A percentile compares a stretch with the other conserved stretches of the same genome.
These are phyloP conservation scores for Macrophomina tecta DNA, from an alignment of 2,329 filamentous ascomycete species.

Conservation along the genomic window DNA sequence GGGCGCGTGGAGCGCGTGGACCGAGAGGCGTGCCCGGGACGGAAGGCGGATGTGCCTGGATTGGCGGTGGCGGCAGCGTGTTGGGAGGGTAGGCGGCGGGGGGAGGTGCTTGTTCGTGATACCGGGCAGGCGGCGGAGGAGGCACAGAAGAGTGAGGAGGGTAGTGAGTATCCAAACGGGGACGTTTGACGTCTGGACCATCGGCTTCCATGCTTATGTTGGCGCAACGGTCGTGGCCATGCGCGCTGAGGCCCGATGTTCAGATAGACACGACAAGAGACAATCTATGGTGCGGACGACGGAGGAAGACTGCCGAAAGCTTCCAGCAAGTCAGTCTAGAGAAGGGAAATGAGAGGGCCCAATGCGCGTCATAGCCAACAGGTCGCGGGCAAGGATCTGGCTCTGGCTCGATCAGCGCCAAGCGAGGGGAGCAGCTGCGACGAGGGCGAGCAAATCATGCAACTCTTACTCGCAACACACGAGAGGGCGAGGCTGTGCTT, in stretches of 20 bases:
- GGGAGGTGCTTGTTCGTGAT: conserved; percentile 24
- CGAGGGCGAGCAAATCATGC: conserved; percentile 28
- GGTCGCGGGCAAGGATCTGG: conserved; percentile 28
- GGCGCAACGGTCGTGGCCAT: conserved; percentile 29
- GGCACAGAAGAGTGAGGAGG: conserved; percentile 25
- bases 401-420: conserved; percentile 28
- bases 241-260: conserved; percentile 29
- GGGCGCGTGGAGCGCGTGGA: conserved; percentile 23
- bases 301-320: conserved; percentile 28
- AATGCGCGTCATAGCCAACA: conserved; percentile 30
- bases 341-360: conserved; percentile 30
- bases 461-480: conserved; percentile 22
- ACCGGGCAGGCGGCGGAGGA: conserved; percentile 24
- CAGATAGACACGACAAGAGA: conserved; percentile 28
- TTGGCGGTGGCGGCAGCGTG: conserved; percentile 27
- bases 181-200: conserved; percentile 30
- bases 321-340: conserved; percentile 29
- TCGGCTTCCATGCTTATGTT: conserved; percentile 30
- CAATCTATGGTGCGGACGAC: conserved; percentile 27
- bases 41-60: conserved; percentile 26
- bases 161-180: conserved; percentile 29
- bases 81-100: conserved; percentile 22
- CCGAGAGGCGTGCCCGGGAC: conserved; percentile 24
- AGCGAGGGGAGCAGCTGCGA: conserved; percentile 28
- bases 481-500: conserved; percentile 16